phyloP scores from a whole-genome alignment of 2,329 filamentous ascomycete species.

The Penicillium nordicum region DNA sequence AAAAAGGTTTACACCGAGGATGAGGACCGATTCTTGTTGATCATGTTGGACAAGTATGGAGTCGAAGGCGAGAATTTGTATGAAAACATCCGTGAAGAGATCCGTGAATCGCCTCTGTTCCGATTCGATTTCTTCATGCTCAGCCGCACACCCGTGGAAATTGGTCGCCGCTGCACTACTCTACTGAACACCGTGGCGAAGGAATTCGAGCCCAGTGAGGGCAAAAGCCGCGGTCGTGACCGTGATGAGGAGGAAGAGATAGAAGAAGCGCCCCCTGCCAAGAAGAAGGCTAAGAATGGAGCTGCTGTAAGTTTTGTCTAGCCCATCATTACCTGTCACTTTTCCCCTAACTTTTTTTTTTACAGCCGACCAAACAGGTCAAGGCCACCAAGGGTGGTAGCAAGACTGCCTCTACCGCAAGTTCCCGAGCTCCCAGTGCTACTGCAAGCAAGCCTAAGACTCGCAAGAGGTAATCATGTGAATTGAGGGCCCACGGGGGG shows the following conservation, averaged over 20 bases:
- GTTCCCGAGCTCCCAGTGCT: constrained; percentile 85
- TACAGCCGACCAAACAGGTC: constrained; percentile 80
- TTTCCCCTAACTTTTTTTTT: constrained; percentile 14
- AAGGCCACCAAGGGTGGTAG: constrained; percentile 77
- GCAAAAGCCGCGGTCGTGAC: constrained; percentile 60
- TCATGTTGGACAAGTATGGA: constrained; percentile 87
- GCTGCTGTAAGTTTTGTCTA: constrained; percentile 65
- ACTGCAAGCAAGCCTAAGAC: constrained; percentile 52
- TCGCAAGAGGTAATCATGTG: constrained; percentile 46
- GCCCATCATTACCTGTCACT: not conserved
- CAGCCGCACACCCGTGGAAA: constrained; percentile 86
- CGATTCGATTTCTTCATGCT: constrained; percentile 99
- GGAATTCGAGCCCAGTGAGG: constrained; percentile 82
- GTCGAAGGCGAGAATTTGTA: constrained; percentile 88
- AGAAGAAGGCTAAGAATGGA: constrained; percentile 90
- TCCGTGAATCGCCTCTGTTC: constrained; percentile 90
- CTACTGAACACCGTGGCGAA: constrained; percentile 90
- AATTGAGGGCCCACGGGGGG: not conserved
- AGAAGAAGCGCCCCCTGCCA: constrained; percentile 76
- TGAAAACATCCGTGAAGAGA: constrained; percentile 94
- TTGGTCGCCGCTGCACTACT: constrained; percentile 88
- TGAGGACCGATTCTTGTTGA: constrained; percentile 90
- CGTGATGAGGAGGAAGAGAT: constrained; percentile 80
- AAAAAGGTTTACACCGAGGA: constrained; percentile 99
- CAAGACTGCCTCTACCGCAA: constrained; percentile 71